phyloP scores from a whole-genome alignment of 73 alveolate species.

The Paramecium sonneborni region DNA sequence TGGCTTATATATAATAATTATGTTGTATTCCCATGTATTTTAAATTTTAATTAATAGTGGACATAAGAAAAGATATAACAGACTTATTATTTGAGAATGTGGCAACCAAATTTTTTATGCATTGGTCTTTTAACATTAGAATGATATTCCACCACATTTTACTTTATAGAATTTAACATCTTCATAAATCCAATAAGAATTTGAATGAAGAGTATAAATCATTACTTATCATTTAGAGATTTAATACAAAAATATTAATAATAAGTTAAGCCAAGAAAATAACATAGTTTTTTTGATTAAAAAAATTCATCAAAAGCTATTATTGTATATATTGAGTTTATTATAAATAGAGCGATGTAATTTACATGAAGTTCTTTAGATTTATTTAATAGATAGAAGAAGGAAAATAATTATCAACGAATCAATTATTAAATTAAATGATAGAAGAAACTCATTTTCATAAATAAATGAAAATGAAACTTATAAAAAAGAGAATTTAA shows the following conservation, averaged over 20 bases:
- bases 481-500: neutral
- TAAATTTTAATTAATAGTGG: slow-evolving; percentile 50
- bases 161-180: slow-evolving; percentile 62
- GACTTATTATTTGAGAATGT: slow-evolving; percentile 61
- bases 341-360: slow-evolving; percentile 23
- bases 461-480: slow-evolving; percentile 12
- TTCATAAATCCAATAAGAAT: slow-evolving; percentile 11
- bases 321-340: neutral
- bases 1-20: slow-evolving; percentile 74
- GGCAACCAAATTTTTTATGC: slow-evolving; percentile 74
- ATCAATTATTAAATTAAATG: neutral
- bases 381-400: slow-evolving; percentile 15
- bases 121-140: slow-evolving; percentile 81
- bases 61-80: slow-evolving; percentile 43
- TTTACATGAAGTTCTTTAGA: slow-evolving; percentile 39
- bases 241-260: neutral
- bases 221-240: neutral
- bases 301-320: slow-evolving; percentile 38
- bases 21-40: slow-evolving; percentile 68
- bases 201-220: slow-evolving; percentile 31
- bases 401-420: neutral
- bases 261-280: slow-evolving; percentile 28
- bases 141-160: slow-evolving; percentile 73
- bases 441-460: slow-evolving; percentile 11
- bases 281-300: slow-evolving; percentile 44